Evolutionary conservation across 2,329 filamentous ascomycete species (phyloP).

Genomic region (Trichophyton verrucosum): DNA sequence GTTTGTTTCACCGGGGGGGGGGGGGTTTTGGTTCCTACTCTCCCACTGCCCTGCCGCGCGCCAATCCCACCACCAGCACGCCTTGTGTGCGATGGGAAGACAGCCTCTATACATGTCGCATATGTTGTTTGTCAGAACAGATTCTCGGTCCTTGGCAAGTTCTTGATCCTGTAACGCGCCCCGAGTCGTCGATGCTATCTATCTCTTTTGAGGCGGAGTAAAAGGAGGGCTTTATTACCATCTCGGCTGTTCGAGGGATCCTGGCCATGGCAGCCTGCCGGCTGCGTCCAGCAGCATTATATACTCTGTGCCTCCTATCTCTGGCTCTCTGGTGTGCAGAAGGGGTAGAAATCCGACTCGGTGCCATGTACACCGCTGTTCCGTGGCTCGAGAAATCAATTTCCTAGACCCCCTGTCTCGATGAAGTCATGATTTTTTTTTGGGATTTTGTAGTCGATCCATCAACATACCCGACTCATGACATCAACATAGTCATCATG

Average conservation of each 20-base stretch:
- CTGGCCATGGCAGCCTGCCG: neutral
- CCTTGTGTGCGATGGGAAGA: neutral
- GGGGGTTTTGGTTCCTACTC: neutral
- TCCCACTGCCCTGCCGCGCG: neutral
- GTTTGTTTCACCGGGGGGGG: slow-evolving; percentile 1
- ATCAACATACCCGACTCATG: neutral
- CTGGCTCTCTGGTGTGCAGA: neutral
- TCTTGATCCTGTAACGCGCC: neutral
- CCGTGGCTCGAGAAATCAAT: neutral
- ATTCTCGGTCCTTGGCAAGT: neutral
- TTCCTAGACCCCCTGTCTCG: neutral
- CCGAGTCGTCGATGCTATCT: neutral
- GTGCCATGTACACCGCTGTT: neutral
- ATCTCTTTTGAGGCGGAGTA: neutral
- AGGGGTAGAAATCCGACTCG: neutral
- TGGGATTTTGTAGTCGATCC: neutral
- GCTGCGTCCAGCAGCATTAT: neutral
- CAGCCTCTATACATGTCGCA: neutral
- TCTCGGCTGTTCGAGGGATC: neutral
- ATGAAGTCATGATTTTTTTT: neutral
- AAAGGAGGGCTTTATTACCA: neutral
- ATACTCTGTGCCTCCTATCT: neutral
- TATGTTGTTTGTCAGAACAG: neutral
- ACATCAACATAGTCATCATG: neutral
- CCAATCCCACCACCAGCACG: neutral